These are phyloP conservation scores for Parachaetomium inaequale DNA, from an alignment of 495 filamentous ascomycete species.

Conservation along the genomic window DNA sequence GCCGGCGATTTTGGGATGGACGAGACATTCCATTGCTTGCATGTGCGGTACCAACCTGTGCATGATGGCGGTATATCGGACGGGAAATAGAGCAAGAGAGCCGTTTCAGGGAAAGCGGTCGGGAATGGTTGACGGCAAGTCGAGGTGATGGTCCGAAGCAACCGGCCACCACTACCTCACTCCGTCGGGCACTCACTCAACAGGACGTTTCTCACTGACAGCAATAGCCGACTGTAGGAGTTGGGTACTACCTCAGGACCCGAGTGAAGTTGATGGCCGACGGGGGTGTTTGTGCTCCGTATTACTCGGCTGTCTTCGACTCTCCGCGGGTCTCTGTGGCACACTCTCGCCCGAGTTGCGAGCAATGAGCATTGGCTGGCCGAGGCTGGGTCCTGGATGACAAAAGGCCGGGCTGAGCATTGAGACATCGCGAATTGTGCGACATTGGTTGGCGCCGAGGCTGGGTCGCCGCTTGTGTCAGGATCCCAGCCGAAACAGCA, in stretches of 20 bases:
- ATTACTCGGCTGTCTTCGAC: not conserved
- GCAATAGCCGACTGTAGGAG: no score
- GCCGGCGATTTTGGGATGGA: not conserved
- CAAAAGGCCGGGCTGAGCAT: not conserved
- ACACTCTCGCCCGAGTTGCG: not conserved
- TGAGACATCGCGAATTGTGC: not conserved
- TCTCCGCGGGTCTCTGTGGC: not conserved
- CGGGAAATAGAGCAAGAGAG: not conserved
- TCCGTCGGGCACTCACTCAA: no score
- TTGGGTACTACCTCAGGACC: no score
- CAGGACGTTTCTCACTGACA: no score
- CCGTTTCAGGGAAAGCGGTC: not conserved
- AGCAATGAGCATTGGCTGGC: no score
- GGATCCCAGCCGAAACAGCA: constrained; percentile 33
- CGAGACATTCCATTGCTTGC: not conserved
- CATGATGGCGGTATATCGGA: not conserved
- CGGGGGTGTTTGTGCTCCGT: not conserved
- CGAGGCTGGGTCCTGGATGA: not conserved
- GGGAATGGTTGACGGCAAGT: no score
- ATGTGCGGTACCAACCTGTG: not conserved
- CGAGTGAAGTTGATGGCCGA: no score
- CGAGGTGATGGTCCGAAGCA: no score
- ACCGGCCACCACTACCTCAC: no score
- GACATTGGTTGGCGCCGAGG: constrained; percentile 6
- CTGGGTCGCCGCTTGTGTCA: constrained; percentile 24